phyloP scores from a whole-genome alignment of 1,139 yeast genomes.

The Saccharomyces hybrid region DNA sequence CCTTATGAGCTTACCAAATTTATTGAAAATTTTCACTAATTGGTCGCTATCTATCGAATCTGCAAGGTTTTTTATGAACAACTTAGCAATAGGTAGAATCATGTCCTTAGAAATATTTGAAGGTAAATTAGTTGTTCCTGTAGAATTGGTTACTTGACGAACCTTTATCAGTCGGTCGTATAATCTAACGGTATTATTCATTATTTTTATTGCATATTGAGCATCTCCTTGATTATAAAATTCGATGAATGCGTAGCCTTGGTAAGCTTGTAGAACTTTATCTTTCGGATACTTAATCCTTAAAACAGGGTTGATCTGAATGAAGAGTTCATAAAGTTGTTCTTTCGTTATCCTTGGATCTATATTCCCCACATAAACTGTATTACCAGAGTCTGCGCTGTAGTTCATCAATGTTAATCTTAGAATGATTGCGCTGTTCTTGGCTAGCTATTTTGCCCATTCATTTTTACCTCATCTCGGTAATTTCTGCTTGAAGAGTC shows the following conservation, averaged over 20 bases:
- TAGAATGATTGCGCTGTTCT: neutral
- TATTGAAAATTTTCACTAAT: slow-evolving; percentile 52
- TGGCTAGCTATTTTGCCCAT: neutral
- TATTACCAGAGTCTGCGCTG: slow-evolving; percentile 45
- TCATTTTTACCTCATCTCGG: neutral
- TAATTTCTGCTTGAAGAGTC: neutral
- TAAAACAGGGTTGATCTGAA: slow-evolving; percentile 77
- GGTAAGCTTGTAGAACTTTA: slow-evolving; percentile 59
- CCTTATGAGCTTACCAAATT: slow-evolving; percentile 56
- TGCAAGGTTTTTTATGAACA: slow-evolving; percentile 67
- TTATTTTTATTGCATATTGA: slow-evolving; percentile 55
- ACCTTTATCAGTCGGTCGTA: slow-evolving; percentile 60
- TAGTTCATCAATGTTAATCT: neutral
- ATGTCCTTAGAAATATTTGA: neutral
- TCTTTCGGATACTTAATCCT: slow-evolving; percentile 74
- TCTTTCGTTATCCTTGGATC: slow-evolving; percentile 66
- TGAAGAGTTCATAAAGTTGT: slow-evolving; percentile 67
- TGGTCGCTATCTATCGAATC: slow-evolving; percentile 58
- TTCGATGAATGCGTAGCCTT: slow-evolving; percentile 86
- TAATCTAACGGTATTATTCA: slow-evolving; percentile 45
- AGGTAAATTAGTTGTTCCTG: slow-evolving; percentile 10
- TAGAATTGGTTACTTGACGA: slow-evolving; percentile 32
- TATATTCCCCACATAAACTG: slow-evolving; percentile 77
- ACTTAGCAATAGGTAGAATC: slow-evolving; percentile 62
- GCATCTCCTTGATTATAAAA: slow-evolving; percentile 55